Percentiles rank a stretch among this genome's conserved stretches.
Evolutionary conservation across 169 alveolate species (phyloP).

Genomic region (Besnoitia besnoiti): DNA sequence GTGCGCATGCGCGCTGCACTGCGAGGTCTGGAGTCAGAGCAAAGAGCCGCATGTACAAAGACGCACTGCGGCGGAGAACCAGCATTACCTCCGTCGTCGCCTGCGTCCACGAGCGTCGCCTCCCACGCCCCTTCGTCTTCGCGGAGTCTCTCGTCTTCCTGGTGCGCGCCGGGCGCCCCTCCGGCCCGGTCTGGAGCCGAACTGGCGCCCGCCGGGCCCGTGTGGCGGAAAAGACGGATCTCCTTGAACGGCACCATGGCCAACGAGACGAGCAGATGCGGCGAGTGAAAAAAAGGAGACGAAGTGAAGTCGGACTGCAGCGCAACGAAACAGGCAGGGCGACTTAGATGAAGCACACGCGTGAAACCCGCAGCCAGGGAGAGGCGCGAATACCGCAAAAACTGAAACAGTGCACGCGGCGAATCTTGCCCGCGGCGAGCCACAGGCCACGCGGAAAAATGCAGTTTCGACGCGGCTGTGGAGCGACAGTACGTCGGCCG

Average conservation of each 20-base stretch:
- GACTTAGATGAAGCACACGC: background rate
- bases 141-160: background rate
- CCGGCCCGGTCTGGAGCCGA: background rate
- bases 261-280: conserved; percentile 17
- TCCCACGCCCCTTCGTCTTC: background rate
- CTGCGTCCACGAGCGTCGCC: background rate
- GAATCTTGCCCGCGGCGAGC: no score
- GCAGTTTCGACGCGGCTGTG: no score
- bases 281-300: conserved; percentile 23
- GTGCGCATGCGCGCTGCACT: no score
- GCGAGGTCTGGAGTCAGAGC: no score
- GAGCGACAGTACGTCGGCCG: no score
- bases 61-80: no score
- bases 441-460: no score
- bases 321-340: background rate
- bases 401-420: no score
- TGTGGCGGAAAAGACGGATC: background rate
- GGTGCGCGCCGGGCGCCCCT: background rate
- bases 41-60: no score
- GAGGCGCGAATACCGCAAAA: no score
- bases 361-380: no score
- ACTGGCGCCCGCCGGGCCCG: conserved; percentile 4
- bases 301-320: conserved; percentile 29
- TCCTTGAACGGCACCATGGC: conserved; percentile 3
- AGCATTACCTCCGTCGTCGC: background rate